Conservation (phyloP, 1,284 basidiomycete genomes). For the Heterobasidion occidentale region DNA sequence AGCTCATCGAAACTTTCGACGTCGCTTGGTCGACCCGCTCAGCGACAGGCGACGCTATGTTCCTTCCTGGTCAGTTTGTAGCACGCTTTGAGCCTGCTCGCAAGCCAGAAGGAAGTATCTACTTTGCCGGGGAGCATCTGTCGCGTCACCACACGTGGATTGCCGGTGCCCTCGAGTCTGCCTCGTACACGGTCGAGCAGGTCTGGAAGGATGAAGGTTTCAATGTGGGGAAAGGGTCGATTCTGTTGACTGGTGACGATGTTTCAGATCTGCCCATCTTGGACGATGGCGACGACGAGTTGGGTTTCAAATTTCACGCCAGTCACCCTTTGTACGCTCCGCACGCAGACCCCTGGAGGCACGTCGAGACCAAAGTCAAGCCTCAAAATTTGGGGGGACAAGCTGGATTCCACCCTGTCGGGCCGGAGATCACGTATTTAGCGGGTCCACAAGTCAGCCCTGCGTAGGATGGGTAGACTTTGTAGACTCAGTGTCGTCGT, state of each 20-base stretch:
- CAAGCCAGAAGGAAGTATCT: not conserved
- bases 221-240: too few relatives aligned
- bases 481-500: too few relatives aligned
- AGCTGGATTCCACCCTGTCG: not conserved
- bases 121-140: slow-evolving; percentile 5
- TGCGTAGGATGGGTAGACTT: not conserved
- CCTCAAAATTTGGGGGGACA: not conserved
- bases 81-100: slow-evolving; percentile 1
- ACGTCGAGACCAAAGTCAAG: too few relatives aligned
- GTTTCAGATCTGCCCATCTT: not conserved
- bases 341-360: too few relatives aligned
- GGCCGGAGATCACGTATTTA: not conserved
- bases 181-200: not conserved
- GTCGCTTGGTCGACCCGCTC: slow-evolving; percentile 1
- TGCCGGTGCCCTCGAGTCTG: slow-evolving; percentile 1
- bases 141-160: slow-evolving; percentile 4
- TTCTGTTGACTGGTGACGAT: too few relatives aligned
- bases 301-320: too few relatives aligned
- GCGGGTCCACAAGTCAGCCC: not conserved
- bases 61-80: slow-evolving; percentile 4
- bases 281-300: not conserved
- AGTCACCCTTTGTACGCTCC: too few relatives aligned
- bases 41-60: slow-evolving; percentile 5
- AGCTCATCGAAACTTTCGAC: slow-evolving; percentile 3
- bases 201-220: not conserved